Evolutionary conservation across 2,329 filamentous ascomycete genomes (phyloP), one percentile per base, ranked within the genome.

Genomic region (Rhexocercosporidium sp.): DNA sequence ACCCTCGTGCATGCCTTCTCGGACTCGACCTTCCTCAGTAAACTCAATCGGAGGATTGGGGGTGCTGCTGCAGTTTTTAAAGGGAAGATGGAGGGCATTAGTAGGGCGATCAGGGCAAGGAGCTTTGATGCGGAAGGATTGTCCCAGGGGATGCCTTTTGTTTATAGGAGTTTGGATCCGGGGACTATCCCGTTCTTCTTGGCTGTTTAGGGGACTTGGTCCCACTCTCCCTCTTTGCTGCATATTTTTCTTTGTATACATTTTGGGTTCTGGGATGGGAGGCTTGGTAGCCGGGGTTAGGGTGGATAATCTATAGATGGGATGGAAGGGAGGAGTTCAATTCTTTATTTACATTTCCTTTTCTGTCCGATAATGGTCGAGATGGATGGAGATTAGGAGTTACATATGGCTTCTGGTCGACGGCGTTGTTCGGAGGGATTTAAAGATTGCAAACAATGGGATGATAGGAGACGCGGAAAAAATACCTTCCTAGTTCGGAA

Each of bases 71-170:
- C 62, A 8, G 65, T 27, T 3, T 84, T 83, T 69, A 75, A 75
- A 71, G 62, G 44, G 12, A 68, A 70, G 20, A 82, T 84, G 81
- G 57, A 73, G 63, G 68, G 51, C 3, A 77, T 83, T 49, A 83
- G 82, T 71, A 62, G 72, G 3, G 69, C 74, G 31, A 73, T 84
- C 11, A 73, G 74, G n/a, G 73, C 65, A 6, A 77, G 81, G n/a
- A 68, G 25, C 0, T 84, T 85, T 73, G 81, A 81, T 66, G 65
- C 64, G 3, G 56, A 80, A 5, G 83, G 82, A 0, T 75, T 84
- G 53, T 79, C 77, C 69, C 77, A 80, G 67, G 82, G 82, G 1
- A 83, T 83, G 82, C 83, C 83, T 7, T 84, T 83, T 68, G 54
- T 84, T 1, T 85, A 65, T 62, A 67, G 47, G 54, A 63, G 46